Conservation (phyloP, 2,329 filamentous ascomycete genomes). For the Dothideomycetes sp. region DNA sequence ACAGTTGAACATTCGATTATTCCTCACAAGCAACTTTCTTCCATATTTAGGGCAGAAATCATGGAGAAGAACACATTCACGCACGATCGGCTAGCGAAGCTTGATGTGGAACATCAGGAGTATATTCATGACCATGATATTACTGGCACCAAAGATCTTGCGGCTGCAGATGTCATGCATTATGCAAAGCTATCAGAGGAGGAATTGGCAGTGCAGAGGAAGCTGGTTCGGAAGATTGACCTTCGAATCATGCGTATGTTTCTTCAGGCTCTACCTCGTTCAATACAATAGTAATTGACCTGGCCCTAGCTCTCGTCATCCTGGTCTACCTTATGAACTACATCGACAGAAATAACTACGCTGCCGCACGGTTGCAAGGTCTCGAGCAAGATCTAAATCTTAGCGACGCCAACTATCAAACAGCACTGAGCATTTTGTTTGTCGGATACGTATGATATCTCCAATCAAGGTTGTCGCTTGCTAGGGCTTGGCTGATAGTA, state of each 20-base stretch:
- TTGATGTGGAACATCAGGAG: background rate
- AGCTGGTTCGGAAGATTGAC: constrained; percentile 61
- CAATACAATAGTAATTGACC: too few relatives aligned
- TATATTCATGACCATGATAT: background rate
- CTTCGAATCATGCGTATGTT: constrained; percentile 53
- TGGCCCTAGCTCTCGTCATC: constrained; percentile 60
- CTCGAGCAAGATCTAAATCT: constrained; percentile 51
- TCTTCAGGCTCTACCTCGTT: too few relatives aligned
- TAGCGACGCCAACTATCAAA: constrained; percentile 51
- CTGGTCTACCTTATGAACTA: constrained; percentile 69
- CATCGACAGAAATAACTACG: constrained; percentile 51
- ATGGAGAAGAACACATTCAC: constrained; percentile 4
- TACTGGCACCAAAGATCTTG: background rate
- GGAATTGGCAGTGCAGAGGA: constrained; percentile 35
- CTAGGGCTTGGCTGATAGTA: background rate
- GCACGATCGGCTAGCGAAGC: background rate
- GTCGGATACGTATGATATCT: constrained; percentile 38
- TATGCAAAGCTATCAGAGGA: constrained; percentile 7
- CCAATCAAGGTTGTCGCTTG: background rate
- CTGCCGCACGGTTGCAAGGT: constrained; percentile 53
- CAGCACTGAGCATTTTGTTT: constrained; percentile 46
- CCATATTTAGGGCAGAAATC: too few relatives aligned
- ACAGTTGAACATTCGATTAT: too few relatives aligned
- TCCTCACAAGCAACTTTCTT: too few relatives aligned
- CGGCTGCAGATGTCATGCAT: background rate